phyloP scores from a whole-genome alignment of 2,329 filamentous ascomycete genomes.

The Monilinia fructigena region DNA sequence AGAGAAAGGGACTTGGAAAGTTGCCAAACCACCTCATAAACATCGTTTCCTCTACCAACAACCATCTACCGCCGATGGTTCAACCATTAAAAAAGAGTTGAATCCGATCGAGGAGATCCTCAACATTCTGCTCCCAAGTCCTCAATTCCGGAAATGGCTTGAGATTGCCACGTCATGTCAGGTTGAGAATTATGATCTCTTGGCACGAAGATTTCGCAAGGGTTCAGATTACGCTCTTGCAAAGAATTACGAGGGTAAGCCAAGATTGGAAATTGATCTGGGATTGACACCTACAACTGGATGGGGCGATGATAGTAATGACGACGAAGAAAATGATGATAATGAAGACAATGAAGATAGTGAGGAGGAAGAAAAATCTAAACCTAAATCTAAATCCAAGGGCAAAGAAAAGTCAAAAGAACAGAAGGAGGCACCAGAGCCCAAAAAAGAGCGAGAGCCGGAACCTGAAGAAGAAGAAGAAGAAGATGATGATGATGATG shows the following conservation, averaged over 20 bases:
- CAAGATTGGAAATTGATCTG: slow-evolving; percentile 83
- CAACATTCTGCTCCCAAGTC: slow-evolving; percentile 78
- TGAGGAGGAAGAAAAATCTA: slow-evolving; percentile 35
- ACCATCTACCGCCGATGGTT: slow-evolving; percentile 42
- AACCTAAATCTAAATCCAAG: slow-evolving; percentile 26
- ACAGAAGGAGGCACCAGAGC: slow-evolving; percentile 9
- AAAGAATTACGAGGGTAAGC: slow-evolving; percentile 74
- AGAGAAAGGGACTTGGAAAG: slow-evolving; percentile 64
- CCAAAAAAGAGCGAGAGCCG: slow-evolving; percentile 25
- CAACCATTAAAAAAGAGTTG: slow-evolving; percentile 43
- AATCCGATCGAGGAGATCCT: slow-evolving; percentile 74
- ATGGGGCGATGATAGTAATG: slow-evolving; percentile 73
- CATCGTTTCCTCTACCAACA: slow-evolving; percentile 87
- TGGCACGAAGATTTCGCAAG: slow-evolving; percentile 83
- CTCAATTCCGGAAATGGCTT: slow-evolving; percentile 87
- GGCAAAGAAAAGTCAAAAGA: slow-evolving; percentile 11
- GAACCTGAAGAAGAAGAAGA: slow-evolving; percentile 32
- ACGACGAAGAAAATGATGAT: slow-evolving; percentile 48
- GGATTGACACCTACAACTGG: slow-evolving; percentile 80
- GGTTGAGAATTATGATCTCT: slow-evolving; percentile 70
- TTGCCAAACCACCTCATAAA: slow-evolving; percentile 89
- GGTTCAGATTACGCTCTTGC: slow-evolving; percentile 92
- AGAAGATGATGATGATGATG: slow-evolving; percentile 32
- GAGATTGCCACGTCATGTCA: slow-evolving; percentile 74
- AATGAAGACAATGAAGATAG: slow-evolving; percentile 38